Evolutionary conservation across 495 filamentous ascomycete species (phyloP).

Genomic region (Apiosordaria backusii): DNA sequence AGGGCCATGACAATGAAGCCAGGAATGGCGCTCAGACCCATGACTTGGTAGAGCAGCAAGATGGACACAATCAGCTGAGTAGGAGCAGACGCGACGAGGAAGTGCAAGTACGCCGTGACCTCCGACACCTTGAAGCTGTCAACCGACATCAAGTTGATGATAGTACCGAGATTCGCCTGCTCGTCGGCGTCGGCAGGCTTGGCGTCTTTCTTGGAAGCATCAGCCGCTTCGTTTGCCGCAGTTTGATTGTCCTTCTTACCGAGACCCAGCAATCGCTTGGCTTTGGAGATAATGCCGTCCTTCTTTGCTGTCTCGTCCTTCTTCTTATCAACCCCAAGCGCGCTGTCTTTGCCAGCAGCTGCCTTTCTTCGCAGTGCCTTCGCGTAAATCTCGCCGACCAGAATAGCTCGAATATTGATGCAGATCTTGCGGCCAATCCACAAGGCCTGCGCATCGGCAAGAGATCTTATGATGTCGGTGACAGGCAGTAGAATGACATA

Average conservation of each 20-base stretch:
- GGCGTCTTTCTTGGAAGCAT: conserved; percentile 32
- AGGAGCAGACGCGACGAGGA: conserved; percentile 79
- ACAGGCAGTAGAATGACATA: conserved; percentile 87
- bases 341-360: conserved; percentile 66
- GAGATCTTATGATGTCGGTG: conserved; percentile 70
- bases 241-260: conserved; percentile 49
- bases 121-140: conserved; percentile 98
- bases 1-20: conserved; percentile 90
- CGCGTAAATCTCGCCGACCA: conserved; percentile 96
- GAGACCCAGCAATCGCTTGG: conserved; percentile 55
- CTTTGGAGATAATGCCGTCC: conserved; percentile 46
- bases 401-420: conserved; percentile 86
- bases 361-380: conserved; percentile 94
- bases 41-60: conserved; percentile 76
- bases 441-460: conserved; percentile 81
- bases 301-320: conserved; percentile 37
- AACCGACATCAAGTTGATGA: conserved; percentile 98
- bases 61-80: conserved; percentile 71
- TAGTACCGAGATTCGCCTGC: conserved; percentile 88
- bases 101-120: conserved; percentile 87
- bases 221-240: conserved; percentile 27
- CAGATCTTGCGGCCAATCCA: conserved; percentile 93
- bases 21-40: conserved; percentile 90
- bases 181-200: conserved; percentile 51
- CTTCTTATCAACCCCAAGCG: conserved; percentile 54